Conservation (phyloP, 805 yeast species). For the Ogataea allantospora region DNA sequence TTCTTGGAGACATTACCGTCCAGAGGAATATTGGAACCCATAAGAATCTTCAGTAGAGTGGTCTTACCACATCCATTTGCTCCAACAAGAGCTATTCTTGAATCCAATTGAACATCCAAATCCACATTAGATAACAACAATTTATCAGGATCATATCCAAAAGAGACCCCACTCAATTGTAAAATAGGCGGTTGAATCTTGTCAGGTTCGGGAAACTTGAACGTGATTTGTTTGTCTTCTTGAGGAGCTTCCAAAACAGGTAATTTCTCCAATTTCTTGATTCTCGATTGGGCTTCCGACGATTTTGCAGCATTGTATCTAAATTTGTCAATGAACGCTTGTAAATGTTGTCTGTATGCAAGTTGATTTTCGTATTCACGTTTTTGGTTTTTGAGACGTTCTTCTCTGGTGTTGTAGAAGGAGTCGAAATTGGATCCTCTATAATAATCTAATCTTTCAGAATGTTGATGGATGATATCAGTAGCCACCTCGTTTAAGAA, state of each 20-base stretch:
- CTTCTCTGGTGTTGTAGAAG: slow-evolving; percentile 91
- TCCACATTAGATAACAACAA: slow-evolving; percentile 75
- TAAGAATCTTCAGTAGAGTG: slow-evolving; percentile 80
- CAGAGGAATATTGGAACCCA: slow-evolving; percentile 73
- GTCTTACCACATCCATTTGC: slow-evolving; percentile 99
- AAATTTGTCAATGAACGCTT: slow-evolving; percentile 91
- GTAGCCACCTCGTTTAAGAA: slow-evolving; percentile 98
- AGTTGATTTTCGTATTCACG: slow-evolving; percentile 97
- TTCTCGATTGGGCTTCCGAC: slow-evolving; percentile 96
- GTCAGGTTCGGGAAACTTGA: slow-evolving; percentile 95
- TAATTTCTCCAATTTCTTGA: slow-evolving; percentile 91
- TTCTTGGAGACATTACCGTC: slow-evolving; percentile 79
- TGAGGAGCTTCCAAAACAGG: slow-evolving; percentile 94
- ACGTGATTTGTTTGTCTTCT: slow-evolving; percentile 79
- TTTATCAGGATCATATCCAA: slow-evolving; percentile 72
- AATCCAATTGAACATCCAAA: slow-evolving; percentile 86
- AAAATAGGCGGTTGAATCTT: slow-evolving; percentile 89
- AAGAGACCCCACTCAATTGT: slow-evolving; percentile 81
- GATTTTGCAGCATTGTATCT: slow-evolving; percentile 98
- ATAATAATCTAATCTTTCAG: slow-evolving; percentile 94
- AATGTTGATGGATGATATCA: slow-evolving; percentile 96
- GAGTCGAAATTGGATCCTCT: slow-evolving; percentile 91
- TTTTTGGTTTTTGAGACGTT: slow-evolving; percentile 86
- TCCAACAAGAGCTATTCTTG: slow-evolving; percentile 95
- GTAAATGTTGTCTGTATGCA: slow-evolving; percentile 93